A percentile compares a stretch with the other conserved stretches of the same genome.
phyloP scores from a whole-genome alignment of 2,329 filamentous ascomycete species.

The Penicillium sp. region DNA sequence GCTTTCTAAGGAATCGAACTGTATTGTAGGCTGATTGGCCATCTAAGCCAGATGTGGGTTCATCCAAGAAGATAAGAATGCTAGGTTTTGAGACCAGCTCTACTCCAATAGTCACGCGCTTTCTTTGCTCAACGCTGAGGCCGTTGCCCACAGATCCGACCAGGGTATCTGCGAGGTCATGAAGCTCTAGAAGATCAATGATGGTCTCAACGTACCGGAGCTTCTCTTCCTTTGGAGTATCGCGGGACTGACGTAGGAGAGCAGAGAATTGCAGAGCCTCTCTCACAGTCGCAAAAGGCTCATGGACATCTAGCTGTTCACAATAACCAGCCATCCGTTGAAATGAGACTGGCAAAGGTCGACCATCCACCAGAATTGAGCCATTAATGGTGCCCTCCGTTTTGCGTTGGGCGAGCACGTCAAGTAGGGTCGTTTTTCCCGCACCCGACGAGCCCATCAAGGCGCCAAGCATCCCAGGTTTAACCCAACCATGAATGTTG shows the following conservation, averaged over 20 bases:
- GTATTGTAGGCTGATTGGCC: slow-evolving; percentile 67
- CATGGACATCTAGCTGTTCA: slow-evolving; percentile 69
- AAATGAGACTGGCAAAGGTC: slow-evolving; percentile 59
- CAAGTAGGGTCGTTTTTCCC: slow-evolving; percentile 73
- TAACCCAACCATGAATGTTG: slow-evolving; percentile 71
- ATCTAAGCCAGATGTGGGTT: slow-evolving; percentile 69
- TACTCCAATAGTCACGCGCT: slow-evolving; percentile 70
- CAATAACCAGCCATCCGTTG: slow-evolving; percentile 68
- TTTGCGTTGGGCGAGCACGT: slow-evolving; percentile 72
- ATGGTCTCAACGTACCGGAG: slow-evolving; percentile 65
- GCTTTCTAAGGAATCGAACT: slow-evolving; percentile 65
- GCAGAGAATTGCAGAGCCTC: slow-evolving; percentile 68
- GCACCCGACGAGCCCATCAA: slow-evolving; percentile 77
- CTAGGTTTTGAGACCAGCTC: slow-evolving; percentile 69
- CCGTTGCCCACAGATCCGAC: slow-evolving; percentile 47
- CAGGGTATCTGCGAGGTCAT: slow-evolving; percentile 65
- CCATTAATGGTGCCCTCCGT: slow-evolving; percentile 62
- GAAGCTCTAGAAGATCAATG: slow-evolving; percentile 62
- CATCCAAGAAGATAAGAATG: slow-evolving; percentile 68
- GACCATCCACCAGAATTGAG: slow-evolving; percentile 67
- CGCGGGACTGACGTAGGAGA: slow-evolving; percentile 58
- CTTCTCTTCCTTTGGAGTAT: slow-evolving; percentile 58
- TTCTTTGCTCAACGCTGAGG: slow-evolving; percentile 65
- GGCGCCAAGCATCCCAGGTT: slow-evolving; percentile 74
- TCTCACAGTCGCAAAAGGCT: slow-evolving; percentile 63